Conservation (phyloP, 805 yeast genomes). For the Candida peoriensis region DNA sequence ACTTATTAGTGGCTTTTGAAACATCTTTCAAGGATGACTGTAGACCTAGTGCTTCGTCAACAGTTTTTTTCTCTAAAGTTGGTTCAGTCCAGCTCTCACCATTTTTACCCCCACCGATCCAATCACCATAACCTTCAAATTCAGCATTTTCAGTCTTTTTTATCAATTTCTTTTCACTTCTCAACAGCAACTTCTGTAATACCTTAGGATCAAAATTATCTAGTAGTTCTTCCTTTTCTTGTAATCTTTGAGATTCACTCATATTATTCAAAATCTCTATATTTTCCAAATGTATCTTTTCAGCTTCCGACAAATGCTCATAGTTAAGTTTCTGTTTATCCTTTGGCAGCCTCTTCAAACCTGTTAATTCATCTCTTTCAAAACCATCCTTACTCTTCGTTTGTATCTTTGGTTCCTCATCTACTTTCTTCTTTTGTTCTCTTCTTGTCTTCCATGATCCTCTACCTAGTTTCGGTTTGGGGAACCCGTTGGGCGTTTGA, state of each 20-base stretch:
- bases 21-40: slow-evolving; percentile 1
- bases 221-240: slow-evolving; percentile 63
- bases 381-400: slow-evolving; percentile 81
- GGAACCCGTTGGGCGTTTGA: slow-evolving; percentile 83
- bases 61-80: slow-evolving; percentile 13
- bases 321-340: slow-evolving; percentile 67
- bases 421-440: slow-evolving; percentile 88
- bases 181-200: slow-evolving; percentile 49
- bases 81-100: slow-evolving; percentile 20
- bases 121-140: slow-evolving; percentile 24
- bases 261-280: slow-evolving; percentile 53
- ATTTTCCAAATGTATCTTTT: slow-evolving; percentile 74
- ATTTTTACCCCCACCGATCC: slow-evolving; percentile 26
- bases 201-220: slow-evolving; percentile 65
- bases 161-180: slow-evolving; percentile 44
- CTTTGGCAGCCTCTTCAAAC: slow-evolving; percentile 77
- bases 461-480: slow-evolving; percentile 75
- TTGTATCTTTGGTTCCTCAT: slow-evolving; percentile 83
- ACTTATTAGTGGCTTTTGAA: neutral
- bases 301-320: slow-evolving; percentile 49
- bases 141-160: slow-evolving; percentile 12
- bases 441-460: slow-evolving; percentile 69
- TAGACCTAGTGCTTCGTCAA: slow-evolving; percentile 18
- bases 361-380: slow-evolving; percentile 83
- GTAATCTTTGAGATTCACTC: slow-evolving; percentile 59